Evolutionary conservation across 2,329 filamentous ascomycete species (phyloP).

Genomic region (Paecilomyces dactylethromorphus): DNA sequence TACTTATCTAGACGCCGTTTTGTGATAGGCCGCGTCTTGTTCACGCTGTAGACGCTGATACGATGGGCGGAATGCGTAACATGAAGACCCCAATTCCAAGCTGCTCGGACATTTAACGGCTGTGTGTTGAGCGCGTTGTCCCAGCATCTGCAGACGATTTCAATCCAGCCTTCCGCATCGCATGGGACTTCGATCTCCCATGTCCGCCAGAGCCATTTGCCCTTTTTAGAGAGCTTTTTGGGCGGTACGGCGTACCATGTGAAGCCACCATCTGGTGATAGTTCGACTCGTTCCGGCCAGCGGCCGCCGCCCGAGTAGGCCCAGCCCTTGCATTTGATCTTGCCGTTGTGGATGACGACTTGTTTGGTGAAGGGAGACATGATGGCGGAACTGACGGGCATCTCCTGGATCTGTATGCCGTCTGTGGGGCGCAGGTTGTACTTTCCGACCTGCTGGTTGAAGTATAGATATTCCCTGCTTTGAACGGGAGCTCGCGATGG

Average conservation of each 20-base stretch:
- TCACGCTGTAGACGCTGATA: constrained; percentile 32
- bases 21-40: constrained; percentile 23
- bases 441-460: constrained; percentile 61
- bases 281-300: constrained; percentile 58
- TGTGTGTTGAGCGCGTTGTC: constrained; percentile 58
- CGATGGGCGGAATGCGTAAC: constrained; percentile 33
- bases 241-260: constrained; percentile 59
- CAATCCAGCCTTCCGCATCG: constrained; percentile 56
- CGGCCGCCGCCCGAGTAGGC: constrained; percentile 53
- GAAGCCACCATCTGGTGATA: constrained; percentile 57
- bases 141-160: constrained; percentile 54
- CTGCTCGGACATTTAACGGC: constrained; percentile 47
- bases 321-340: constrained; percentile 53
- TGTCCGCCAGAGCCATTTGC: constrained; percentile 57
- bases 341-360: constrained; percentile 55
- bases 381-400: constrained; percentile 63
- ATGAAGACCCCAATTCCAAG: constrained; percentile 44
- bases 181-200: constrained; percentile 60
- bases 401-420: constrained; percentile 63
- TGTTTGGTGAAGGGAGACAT: constrained; percentile 58
- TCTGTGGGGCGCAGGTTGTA: constrained; percentile 55
- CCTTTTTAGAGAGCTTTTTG: constrained; percentile 56
- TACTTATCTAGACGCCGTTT: constrained; percentile 20
- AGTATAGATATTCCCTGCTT: constrained; percentile 62
- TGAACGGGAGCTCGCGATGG: constrained; percentile 57